Conservation (phyloP, 2,329 filamentous ascomycete species). For the Fusarium paranaense region DNA sequence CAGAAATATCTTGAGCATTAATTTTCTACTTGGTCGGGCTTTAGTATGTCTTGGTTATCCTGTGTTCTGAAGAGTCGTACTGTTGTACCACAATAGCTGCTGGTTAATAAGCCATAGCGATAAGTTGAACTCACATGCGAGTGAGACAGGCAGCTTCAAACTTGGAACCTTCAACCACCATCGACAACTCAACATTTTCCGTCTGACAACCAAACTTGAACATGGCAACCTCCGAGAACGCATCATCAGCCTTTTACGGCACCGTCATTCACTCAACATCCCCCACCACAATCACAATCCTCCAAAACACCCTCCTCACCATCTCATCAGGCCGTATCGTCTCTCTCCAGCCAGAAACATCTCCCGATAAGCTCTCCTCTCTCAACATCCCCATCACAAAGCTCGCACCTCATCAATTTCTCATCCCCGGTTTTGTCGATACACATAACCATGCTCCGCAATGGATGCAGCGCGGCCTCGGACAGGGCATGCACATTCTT, state of each 20-base stretch:
- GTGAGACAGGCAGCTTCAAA: not conserved
- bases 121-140: not conserved
- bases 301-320: constrained; percentile 53
- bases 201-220: not conserved
- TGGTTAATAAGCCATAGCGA: not conserved
- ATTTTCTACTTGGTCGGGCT: not conserved
- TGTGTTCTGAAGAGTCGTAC: not conserved
- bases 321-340: constrained; percentile 40
- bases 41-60: not conserved
- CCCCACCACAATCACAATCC: constrained; percentile 50
- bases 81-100: not conserved
- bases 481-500: constrained; percentile 64
- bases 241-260: constrained; percentile 52
- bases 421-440: constrained; percentile 72
- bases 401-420: constrained; percentile 59
- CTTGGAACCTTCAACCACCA: not conserved
- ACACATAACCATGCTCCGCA: constrained; percentile 77
- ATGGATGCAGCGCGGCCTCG: constrained; percentile 60
- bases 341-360: constrained; percentile 32
- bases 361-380: constrained; percentile 3
- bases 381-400: constrained; percentile 11
- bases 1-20: not conserved
- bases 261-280: constrained; percentile 55
- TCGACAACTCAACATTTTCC: not conserved
- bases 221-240: not conserved